Evolutionary conservation across 208 protist genomes (phyloP).

Genomic region (Phytomonas sp.): DNA sequence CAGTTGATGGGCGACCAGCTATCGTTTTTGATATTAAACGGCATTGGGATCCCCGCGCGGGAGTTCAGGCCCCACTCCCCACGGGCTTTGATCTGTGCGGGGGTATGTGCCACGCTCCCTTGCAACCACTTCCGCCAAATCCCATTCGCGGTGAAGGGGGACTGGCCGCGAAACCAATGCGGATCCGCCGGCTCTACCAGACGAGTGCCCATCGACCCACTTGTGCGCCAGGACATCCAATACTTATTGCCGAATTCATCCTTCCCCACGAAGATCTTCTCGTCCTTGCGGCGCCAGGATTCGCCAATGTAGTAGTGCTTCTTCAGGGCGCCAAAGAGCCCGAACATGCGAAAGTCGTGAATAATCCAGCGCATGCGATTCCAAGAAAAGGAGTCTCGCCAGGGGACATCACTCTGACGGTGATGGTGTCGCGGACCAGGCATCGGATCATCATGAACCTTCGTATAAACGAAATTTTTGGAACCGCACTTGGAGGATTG

Average conservation of each 20-base stretch:
- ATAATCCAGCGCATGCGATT: constrained; percentile 72
- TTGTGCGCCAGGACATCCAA: constrained; percentile 56
- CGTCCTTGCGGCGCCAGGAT: constrained; percentile 79
- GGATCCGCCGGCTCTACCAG: constrained; percentile 75
- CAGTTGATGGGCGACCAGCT: constrained; percentile 61
- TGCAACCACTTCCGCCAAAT: constrained; percentile 85
- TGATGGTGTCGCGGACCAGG: constrained; percentile 69
- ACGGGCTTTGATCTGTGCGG: constrained; percentile 78
- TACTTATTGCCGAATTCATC: constrained; percentile 90
- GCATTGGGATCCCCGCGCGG: constrained; percentile 61
- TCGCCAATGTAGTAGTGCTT: constrained; percentile 85
- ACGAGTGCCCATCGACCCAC: constrained; percentile 41
- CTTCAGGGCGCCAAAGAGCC: constrained; percentile 58
- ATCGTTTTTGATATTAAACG: constrained; percentile 84
- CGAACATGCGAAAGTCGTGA: constrained; percentile 90
- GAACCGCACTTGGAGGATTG: constrained; percentile 57
- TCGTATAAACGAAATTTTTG: constrained; percentile 83
- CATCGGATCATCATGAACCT: constrained; percentile 58
- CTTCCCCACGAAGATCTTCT: constrained; percentile 89
- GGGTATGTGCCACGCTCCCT: constrained; percentile 72
- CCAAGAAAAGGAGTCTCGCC: constrained; percentile 59
- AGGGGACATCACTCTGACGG: constrained; percentile 73
- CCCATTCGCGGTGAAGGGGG: constrained; percentile 45
- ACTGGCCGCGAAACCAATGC: constrained; percentile 83
- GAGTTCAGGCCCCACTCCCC: constrained; percentile 86